Evolutionary conservation across 2,329 filamentous ascomycete genomes (phyloP).

Genomic region (Pyrenochaeta sp.): DNA sequence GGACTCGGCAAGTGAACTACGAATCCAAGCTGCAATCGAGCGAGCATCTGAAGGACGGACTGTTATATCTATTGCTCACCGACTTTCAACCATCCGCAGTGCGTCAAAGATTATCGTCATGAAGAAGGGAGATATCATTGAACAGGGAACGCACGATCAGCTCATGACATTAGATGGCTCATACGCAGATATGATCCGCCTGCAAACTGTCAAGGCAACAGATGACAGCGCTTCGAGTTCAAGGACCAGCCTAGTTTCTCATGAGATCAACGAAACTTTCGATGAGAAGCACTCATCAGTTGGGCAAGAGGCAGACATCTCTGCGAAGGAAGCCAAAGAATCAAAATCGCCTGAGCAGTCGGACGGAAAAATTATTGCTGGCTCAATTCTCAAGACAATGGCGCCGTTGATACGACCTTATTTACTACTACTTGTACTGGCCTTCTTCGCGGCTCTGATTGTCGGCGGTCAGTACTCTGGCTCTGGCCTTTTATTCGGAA

Average conservation of each 20-base stretch:
- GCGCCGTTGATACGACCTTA: slow-evolving; percentile 56
- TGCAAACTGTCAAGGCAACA: slow-evolving; percentile 59
- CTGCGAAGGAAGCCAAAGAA: neutral
- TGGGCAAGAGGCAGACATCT: slow-evolving; percentile 15
- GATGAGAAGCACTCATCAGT: slow-evolving; percentile 28
- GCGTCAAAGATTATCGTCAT: slow-evolving; percentile 52
- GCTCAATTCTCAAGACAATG: slow-evolving; percentile 43
- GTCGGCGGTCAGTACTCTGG: slow-evolving; percentile 67
- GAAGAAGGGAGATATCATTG: slow-evolving; percentile 48
- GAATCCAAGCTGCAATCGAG: slow-evolving; percentile 58
- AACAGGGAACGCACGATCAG: slow-evolving; percentile 48
- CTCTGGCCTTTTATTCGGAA: slow-evolving; percentile 67
- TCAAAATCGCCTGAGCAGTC: slow-evolving; percentile 16
- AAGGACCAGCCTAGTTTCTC: slow-evolving; percentile 29
- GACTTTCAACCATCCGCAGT: slow-evolving; percentile 47
- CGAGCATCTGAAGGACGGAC: slow-evolving; percentile 45
- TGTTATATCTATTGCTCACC: slow-evolving; percentile 50
- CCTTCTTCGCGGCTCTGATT: slow-evolving; percentile 60
- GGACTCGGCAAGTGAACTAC: slow-evolving; percentile 65
- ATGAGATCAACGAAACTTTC: slow-evolving; percentile 28
- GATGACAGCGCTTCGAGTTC: slow-evolving; percentile 29
- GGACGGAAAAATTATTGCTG: slow-evolving; percentile 28
- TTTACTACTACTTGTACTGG: slow-evolving; percentile 56
- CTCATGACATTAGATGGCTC: slow-evolving; percentile 48
- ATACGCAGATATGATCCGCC: slow-evolving; percentile 59